Conservation (phyloP, 78 protist genomes). For the Speleostelium caveatum region DNA sequence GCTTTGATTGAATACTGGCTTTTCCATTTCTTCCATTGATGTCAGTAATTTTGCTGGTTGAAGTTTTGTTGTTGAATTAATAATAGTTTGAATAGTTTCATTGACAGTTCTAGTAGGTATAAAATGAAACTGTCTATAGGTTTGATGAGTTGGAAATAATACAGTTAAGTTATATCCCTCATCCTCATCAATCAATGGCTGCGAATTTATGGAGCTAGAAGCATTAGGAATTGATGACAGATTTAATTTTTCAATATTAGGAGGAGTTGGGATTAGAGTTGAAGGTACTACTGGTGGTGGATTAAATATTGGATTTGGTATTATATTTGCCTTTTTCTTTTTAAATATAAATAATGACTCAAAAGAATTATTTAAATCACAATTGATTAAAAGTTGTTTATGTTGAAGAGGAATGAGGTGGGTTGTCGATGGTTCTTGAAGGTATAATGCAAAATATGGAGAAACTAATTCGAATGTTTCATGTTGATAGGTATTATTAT, state of each 20-base stretch:
- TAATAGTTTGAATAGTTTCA: conserved; percentile 57
- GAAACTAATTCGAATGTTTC: conserved; percentile 10
- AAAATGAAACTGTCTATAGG: conserved; percentile 72
- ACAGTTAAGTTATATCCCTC: conserved; percentile 72
- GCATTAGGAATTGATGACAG: background rate
- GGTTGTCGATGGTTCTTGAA: conserved; percentile 11
- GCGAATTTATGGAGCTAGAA: background rate
- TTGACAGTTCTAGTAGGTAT: conserved; percentile 67
- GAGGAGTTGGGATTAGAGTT: background rate
- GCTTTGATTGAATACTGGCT: background rate
- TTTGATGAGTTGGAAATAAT: conserved; percentile 58
- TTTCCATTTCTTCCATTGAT: background rate
- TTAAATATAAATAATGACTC: conserved; percentile 49
- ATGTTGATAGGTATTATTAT: background rate
- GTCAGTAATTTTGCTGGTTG: background rate
- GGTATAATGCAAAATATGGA: conserved; percentile 31
- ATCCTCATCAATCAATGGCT: conserved; percentile 36
- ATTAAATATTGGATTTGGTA: background rate
- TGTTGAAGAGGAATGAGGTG: conserved; percentile 56
- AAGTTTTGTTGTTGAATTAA: conserved; percentile 11
- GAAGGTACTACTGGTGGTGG: background rate
- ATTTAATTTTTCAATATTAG: background rate
- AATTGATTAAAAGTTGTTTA: conserved; percentile 33
- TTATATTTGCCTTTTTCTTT: background rate
- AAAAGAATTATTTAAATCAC: conserved; percentile 3